Percentiles rank a stretch among this genome's conserved stretches.
phyloP scores from a whole-genome alignment of 192 early-diverging fungal genomes.

The Coemansia sp. region DNA sequence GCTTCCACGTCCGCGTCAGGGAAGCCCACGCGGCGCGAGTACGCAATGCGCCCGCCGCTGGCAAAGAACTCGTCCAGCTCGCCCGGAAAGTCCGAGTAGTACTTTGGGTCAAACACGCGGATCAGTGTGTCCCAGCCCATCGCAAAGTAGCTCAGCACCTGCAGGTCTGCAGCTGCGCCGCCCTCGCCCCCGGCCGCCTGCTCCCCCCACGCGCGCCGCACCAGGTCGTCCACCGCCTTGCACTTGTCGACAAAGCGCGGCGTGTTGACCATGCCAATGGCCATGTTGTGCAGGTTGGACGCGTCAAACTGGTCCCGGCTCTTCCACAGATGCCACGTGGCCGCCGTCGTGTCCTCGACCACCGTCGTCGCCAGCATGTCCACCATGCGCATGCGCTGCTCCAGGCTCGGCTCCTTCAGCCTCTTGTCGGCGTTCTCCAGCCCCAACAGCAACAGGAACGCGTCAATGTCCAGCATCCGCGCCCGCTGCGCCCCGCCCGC shows the following conservation, averaged over 20 bases:
- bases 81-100: slow-evolving; percentile 53
- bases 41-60: slow-evolving; percentile 36
- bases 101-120: slow-evolving; percentile 68
- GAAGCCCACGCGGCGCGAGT: slow-evolving; percentile 27
- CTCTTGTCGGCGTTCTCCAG: slow-evolving; percentile 67
- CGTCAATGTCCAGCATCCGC: slow-evolving; percentile 49
- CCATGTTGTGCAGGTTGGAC: slow-evolving; percentile 39
- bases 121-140: slow-evolving; percentile 78
- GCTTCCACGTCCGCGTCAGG: slow-evolving; percentile 27
- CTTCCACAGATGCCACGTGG: slow-evolving; percentile 45
- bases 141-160: slow-evolving; percentile 54
- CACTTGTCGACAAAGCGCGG: slow-evolving; percentile 69
- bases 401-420: slow-evolving; percentile 47
- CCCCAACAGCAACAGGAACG: slow-evolving; percentile 57
- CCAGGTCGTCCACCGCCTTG: slow-evolving; percentile 11
- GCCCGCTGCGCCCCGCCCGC: slow-evolving; percentile 1
- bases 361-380: slow-evolving; percentile 51
- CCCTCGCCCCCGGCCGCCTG: not conserved
- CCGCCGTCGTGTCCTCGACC: slow-evolving; percentile 21
- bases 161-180: not conserved
- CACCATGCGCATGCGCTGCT: slow-evolving; percentile 69
- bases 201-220: slow-evolving; percentile 17
- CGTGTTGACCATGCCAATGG: slow-evolving; percentile 54
- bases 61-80: slow-evolving; percentile 58
- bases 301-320: slow-evolving; percentile 18